Evolutionary conservation across 306 rosid genomes (phyloP).

Genomic region (Acacia crassicarpa): DNA sequence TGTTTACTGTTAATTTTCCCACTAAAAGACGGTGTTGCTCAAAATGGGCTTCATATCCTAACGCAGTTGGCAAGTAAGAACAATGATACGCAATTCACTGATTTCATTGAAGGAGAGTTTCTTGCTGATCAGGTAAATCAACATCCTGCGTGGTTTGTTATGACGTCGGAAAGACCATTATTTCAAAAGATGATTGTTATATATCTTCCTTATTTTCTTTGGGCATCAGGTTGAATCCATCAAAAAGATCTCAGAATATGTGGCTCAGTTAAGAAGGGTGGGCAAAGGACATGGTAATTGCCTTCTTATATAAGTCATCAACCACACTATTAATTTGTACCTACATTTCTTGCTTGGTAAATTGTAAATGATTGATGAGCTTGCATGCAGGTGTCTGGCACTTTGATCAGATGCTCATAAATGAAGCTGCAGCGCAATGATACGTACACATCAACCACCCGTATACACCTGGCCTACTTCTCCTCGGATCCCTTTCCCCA

Average conservation of each 20-base stretch:
- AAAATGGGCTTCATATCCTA: not conserved
- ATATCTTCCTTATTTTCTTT: not conserved
- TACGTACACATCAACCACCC: not conserved
- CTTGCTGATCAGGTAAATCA: not conserved
- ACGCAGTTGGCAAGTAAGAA: not conserved
- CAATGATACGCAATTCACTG: not conserved
- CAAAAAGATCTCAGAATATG: not conserved
- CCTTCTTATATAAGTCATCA: not conserved
- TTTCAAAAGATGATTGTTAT: not conserved
- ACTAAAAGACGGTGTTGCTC: not conserved
- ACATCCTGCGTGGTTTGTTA: not conserved
- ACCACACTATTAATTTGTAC: not conserved
- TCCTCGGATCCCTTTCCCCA: not conserved
- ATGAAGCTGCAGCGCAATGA: slow-evolving; percentile 31
- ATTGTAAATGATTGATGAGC: not conserved
- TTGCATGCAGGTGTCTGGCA: not conserved
- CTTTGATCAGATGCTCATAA: not conserved
- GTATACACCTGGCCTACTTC: not conserved
- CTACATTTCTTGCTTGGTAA: not conserved
- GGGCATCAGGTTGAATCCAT: not conserved
- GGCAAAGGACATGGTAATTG: not conserved
- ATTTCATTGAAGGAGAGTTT: not conserved
- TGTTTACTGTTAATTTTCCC: not conserved
- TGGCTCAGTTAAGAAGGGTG: not conserved
- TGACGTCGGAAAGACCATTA: not conserved